Conservation (phyloP, 306 rosid species). For the Luffa aegyptiaca region DNA sequence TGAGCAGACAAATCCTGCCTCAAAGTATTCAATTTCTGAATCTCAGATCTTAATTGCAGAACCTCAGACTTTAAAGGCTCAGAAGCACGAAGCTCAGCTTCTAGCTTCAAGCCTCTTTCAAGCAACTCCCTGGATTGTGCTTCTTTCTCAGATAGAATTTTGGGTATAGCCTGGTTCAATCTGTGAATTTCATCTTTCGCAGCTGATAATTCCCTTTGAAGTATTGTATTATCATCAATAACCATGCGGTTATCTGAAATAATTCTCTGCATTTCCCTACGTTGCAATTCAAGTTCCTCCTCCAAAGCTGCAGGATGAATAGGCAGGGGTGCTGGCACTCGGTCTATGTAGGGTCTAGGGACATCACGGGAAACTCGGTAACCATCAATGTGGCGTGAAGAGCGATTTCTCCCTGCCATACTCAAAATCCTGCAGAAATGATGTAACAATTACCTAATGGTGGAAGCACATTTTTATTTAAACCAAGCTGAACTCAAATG, state of each 20-base stretch:
- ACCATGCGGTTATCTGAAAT: conserved; percentile 29
- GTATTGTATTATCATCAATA: conserved; percentile 32
- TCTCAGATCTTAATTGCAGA: conserved; percentile 31
- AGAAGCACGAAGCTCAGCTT: conserved; percentile 36
- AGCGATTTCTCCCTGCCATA: conserved; percentile 33
- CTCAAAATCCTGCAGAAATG: conserved; percentile 26
- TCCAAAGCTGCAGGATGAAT: conserved; percentile 34
- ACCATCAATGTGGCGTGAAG: conserved; percentile 25
- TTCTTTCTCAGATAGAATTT: conserved; percentile 26
- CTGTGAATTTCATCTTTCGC: conserved; percentile 38
- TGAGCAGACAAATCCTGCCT: conserved; percentile 30
- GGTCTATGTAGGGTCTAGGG: conserved; percentile 19
- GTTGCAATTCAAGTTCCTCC: conserved; percentile 37
- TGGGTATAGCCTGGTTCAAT: conserved; percentile 27
- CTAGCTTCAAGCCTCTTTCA: conserved; percentile 30
- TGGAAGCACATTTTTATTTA: conserved; percentile 1
- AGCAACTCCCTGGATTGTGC: conserved; percentile 22
- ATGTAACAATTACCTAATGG: conserved; percentile 8
- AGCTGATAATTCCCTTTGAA: conserved; percentile 31
- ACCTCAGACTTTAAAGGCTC: conserved; percentile 34
- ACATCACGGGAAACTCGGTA: conserved; percentile 25
- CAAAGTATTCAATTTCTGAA: conserved; percentile 24
- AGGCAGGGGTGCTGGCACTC: conserved; percentile 15
- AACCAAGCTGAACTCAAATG: conserved; percentile 1
- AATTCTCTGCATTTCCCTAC: conserved; percentile 28